Evolutionary conservation across 1,284 basidiomycete genomes (phyloP), one percentile per base, ranked within the genome.

Genomic region (Cutaneotrichosporon dermatis): DNA sequence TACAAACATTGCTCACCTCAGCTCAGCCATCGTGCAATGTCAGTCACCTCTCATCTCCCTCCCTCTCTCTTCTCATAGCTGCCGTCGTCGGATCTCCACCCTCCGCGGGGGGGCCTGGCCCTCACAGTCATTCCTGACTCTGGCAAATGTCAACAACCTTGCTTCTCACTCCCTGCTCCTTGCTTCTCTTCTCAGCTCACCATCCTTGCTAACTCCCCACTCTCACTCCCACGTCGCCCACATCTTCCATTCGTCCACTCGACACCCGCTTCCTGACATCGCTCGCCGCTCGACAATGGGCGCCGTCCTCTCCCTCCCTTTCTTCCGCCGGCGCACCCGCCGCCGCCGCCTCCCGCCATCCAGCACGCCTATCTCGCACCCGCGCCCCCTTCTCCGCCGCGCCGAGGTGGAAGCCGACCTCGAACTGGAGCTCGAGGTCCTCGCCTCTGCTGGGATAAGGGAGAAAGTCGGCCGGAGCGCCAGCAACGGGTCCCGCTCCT

Each of bases 241-340:
- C 34, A 13, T 34, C 15, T 34, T 50, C 10, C 25, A 13, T 8
- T 37, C 7, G 34, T 50, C 7, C 9, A 11, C 35, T 36, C 35
- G 6, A 35, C 34, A 13, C 13, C 35, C 34, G 10, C 46, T n/a
- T 36, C 35, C 8, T 13, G 15, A 13, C 3, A 10, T n/a, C 48
- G 8, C 10, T 37, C 48, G 8, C 34, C n/a, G 6, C 12, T 15
- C 12, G 6, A 9, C 16, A 12, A 54, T 54, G 53, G 53, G 53
- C 43, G 53, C 35, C 11, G 44, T 54, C 36, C 53, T 54, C 43
- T 54, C 53, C 35, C 53, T 54, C 44, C 53, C 53, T 7, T 54
- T 16, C 16, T 39, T 54, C 15, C 13, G 44, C 3, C 52, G 52
- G 6, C 52, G 52, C n/a, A 16, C 10, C 8, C 43, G 43, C 11